These are phyloP conservation scores for Globisporangium sylvaticum DNA, from an alignment of 352 stramenopile species.

Conservation along the genomic window DNA sequence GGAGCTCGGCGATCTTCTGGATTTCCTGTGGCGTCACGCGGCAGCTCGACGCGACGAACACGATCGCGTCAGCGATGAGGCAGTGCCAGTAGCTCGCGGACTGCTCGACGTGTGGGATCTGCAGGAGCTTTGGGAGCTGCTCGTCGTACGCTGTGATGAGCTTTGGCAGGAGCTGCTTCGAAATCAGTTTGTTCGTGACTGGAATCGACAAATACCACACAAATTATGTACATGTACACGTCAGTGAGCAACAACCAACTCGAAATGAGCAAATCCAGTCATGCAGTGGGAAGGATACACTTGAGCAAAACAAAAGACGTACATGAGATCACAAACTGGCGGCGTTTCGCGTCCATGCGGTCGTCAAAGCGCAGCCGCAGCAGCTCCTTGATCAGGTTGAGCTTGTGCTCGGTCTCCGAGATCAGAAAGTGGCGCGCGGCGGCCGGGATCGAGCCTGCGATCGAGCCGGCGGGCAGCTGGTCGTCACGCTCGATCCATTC, in stretches of 20 bases:
- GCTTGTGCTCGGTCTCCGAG: constrained; percentile 71
- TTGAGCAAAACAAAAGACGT: constrained; percentile 3
- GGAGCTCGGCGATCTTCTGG: constrained; percentile 39
- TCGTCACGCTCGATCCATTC: constrained; percentile 72
- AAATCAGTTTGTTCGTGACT: constrained; percentile 66
- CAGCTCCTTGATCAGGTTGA: constrained; percentile 74
- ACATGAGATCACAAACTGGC: constrained; percentile 60
- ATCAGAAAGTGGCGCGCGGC: constrained; percentile 73
- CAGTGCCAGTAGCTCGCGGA: constrained; percentile 76
- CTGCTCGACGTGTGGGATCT: constrained; percentile 56
- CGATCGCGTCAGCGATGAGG: constrained; percentile 60
- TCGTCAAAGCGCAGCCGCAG: constrained; percentile 62
- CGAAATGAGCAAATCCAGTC: neutral
- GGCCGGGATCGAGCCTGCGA: constrained; percentile 55
- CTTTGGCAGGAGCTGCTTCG: constrained; percentile 45
- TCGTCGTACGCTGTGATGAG: constrained; percentile 41
- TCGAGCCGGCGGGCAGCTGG: constrained; percentile 38
- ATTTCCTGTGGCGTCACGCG: constrained; percentile 51
- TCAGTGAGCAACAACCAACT: neutral
- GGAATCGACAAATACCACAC: neutral
- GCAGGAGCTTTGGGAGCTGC: constrained; percentile 50
- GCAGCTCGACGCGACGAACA: constrained; percentile 58
- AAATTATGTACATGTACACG: neutral
- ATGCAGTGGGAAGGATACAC: neutral
- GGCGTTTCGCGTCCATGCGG: constrained; percentile 44